Conservation (phyloP, 2,329 filamentous ascomycete species). For the Colletotrichum lini region DNA sequence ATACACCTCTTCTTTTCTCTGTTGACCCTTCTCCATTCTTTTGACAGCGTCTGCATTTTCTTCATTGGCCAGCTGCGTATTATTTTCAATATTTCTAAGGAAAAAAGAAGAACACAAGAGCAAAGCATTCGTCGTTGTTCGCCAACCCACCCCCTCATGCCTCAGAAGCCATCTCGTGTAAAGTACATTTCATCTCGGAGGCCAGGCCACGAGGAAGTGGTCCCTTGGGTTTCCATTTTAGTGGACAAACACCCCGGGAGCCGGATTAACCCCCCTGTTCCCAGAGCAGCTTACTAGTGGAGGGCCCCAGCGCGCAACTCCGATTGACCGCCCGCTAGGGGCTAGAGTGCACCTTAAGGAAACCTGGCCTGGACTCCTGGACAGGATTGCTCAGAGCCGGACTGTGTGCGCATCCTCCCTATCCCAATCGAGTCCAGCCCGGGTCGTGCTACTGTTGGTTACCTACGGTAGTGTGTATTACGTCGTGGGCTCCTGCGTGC, state of each 20-base stretch:
- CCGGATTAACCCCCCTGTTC: slow-evolving; percentile 38
- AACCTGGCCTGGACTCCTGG: slow-evolving; percentile 37
- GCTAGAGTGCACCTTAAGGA: slow-evolving; percentile 39
- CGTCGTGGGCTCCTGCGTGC: slow-evolving; percentile 41
- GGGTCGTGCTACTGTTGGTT: slow-evolving; percentile 29
- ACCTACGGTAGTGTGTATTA: slow-evolving; percentile 37
- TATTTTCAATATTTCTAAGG: neutral
- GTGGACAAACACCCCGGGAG: slow-evolving; percentile 26
- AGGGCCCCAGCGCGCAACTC: slow-evolving; percentile 32
- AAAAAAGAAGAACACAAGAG: neutral
- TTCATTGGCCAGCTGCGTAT: neutral
- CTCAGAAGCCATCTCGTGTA: slow-evolving; percentile 3
- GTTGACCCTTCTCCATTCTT: neutral
- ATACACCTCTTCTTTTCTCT: neutral
- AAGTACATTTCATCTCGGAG: slow-evolving; percentile 14
- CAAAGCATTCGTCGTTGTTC: neutral
- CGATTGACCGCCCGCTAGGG: slow-evolving; percentile 38
- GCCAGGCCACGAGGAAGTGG: slow-evolving; percentile 20
- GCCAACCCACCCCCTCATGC: neutral
- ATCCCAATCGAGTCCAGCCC: slow-evolving; percentile 39
- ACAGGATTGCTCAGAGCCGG: slow-evolving; percentile 26
- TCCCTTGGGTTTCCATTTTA: slow-evolving; percentile 18
- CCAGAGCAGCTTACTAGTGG: slow-evolving; percentile 14
- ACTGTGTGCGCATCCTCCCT: slow-evolving; percentile 29
- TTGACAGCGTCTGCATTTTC: neutral